Base-by-base conservation (phyloP, 73 alveolate genomes). In the Paramecium tetraurelia region DNA sequence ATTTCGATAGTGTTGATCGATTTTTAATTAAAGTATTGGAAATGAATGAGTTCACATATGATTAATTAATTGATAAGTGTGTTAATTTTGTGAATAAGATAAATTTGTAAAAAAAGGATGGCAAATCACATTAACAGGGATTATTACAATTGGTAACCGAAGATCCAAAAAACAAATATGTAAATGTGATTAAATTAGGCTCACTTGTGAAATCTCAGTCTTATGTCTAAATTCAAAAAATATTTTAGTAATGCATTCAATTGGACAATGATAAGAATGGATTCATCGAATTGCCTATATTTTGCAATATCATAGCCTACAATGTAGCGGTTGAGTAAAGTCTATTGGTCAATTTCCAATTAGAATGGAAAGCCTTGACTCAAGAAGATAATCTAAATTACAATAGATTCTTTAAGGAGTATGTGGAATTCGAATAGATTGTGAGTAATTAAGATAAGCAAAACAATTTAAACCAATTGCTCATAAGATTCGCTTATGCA, bases 81-180 rank as follows among this genome's bases (percentile, higher is more conserved):
- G 90, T 80, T 43, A 80, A 41, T 80, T 80, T 80, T 46, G 43
- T 80, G 1, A 80, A 80, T 44, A 80, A 80, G 21, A 80, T 80
- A 20, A 80, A 48, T 12, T 80, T 80, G 24, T 33, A 80, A 80
- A 40, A 80, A 41, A 22, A 80, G 9, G 48, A 80, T 46, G 46
- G 10, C 31, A 31, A 63, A 33, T 53, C 69, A 5, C 27, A 16
- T 53, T 31, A 63, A 33, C 11, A 20, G 31, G 84, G 84, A 27
- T 31, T 63, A 12, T 24, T 63, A 63, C 3, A 63, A 31, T 27
- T 80, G 9, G 35, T 80, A 5, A 41, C 46, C 2, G 90, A 80
- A 14, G 90, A 48, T 12, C 3, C 46, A 7, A 7, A 14, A 44
- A 20, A 40, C 2, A 80, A 48, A 44, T 80, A 44, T 48, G 2